Evolutionary conservation across 2,329 filamentous ascomycete species (phyloP).

Genomic region (Fusarium duplospermum): DNA sequence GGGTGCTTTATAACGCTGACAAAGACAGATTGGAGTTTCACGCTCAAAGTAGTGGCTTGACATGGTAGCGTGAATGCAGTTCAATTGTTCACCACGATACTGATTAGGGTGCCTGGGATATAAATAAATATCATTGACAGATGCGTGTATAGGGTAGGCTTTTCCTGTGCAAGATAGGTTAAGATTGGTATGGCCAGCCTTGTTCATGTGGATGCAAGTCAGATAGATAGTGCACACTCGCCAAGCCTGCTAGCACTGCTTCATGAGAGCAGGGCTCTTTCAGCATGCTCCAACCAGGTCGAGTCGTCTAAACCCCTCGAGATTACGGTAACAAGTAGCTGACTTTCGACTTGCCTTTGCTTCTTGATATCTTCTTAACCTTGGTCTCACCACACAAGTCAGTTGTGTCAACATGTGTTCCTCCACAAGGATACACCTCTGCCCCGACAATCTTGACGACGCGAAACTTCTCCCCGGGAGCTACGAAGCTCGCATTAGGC

Average conservation of each 20-base stretch:
- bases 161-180: background rate
- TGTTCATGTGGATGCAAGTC: background rate
- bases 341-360: conserved; percentile 40
- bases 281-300: background rate
- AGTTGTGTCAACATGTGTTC: conserved; percentile 76
- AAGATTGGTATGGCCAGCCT: background rate
- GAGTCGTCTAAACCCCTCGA: background rate
- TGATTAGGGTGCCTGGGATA: background rate
- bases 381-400: conserved; percentile 68
- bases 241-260: background rate
- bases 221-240: background rate
- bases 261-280: background rate
- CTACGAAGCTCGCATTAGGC: conserved; percentile 55
- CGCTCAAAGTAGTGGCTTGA: background rate
- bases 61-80: background rate
- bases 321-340: conserved; percentile 34
- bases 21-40: background rate
- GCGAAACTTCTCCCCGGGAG: conserved; percentile 64
- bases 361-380: conserved; percentile 71
- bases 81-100: background rate
- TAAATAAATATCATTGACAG: background rate
- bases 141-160: background rate
- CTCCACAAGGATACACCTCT: conserved; percentile 79
- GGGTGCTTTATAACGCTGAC: background rate
- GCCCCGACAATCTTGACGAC: conserved; percentile 77